Base-by-base conservation (phyloP, 306 rosid species). In the Carpinus viminea region DNA sequence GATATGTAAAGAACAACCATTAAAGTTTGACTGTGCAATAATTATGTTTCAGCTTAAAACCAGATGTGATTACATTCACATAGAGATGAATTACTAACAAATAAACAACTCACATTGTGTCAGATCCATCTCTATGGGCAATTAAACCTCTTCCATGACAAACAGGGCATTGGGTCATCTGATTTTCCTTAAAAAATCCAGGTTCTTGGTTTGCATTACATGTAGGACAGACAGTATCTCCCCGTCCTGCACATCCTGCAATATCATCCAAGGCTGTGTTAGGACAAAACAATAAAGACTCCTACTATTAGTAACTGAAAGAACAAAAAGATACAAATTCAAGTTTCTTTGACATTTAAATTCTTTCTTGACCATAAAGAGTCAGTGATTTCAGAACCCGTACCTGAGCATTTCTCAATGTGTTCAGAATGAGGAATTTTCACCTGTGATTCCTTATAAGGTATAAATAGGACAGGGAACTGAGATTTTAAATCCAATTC, bases 111-210 rank as follows among this genome's bases (percentile, higher is more conserved):
- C 82, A 95, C 98, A 84, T 60, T 48, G 98, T 77, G 81, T 95
- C 99, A 75, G 99, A 93, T 83, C 98, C 99, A 88, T 95, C 99
- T 81, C 74, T 89, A 80, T 91, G 99, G 81, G 99, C 99, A 81
- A 95, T 87, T 84, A 93, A 90, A 79, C 99, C 96, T 85, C 99
- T 93, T 73, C 99, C 97, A 66, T 91, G 72, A 89, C 99, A 95
- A 85, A 86, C 76, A 57, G 89, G 76, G 76, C 98, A 95, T 74
- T 80, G 85, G 48, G 70, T 64, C 99, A 90, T 84, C 85, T 86
- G 98, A 83, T 91, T 95, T 86, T 87, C 94, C 84, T 86, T 89
- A 75, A 86, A 88, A 77, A 76, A 81, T 81, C 99, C 99, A 84
- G 88, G 91, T 88, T 93, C 99, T 87, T 89, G 86, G 81, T 82